These are phyloP conservation scores for Bruguiera gymnorhiza DNA, from an alignment of 345 rosid genomes.

Conservation along the genomic window DNA sequence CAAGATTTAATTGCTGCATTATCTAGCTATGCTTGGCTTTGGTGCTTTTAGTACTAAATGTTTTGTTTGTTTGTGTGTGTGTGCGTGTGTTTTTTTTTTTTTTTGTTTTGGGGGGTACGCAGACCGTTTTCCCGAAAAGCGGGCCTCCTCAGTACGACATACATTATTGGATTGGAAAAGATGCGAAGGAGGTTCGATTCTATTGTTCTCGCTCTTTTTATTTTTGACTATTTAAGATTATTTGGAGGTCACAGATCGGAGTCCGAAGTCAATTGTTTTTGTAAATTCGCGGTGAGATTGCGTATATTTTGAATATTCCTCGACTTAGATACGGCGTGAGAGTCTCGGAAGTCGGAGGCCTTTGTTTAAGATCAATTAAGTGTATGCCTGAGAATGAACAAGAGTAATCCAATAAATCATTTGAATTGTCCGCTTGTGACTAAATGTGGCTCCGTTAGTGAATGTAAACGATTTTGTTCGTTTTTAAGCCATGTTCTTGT, in stretches of 20 bases:
- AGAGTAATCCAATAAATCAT: background rate
- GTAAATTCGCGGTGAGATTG: too few relatives aligned
- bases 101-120: background rate
- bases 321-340: too few relatives aligned
- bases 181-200: slow-evolving; percentile 51
- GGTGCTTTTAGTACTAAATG: background rate
- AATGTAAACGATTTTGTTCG: too few relatives aligned
- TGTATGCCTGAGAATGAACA: background rate
- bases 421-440: background rate
- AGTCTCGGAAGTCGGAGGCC: too few relatives aligned
- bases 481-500: too few relatives aligned
- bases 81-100: background rate
- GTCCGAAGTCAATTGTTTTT: too few relatives aligned
- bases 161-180: slow-evolving; percentile 83
- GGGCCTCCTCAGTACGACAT: slow-evolving; percentile 58
- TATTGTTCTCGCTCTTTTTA: background rate
- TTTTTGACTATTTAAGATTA: background rate
- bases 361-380: background rate
- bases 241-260: too few relatives aligned
- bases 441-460: too few relatives aligned
- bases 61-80: background rate
- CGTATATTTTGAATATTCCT: too few relatives aligned
- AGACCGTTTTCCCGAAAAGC: slow-evolving; percentile 56
- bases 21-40: background rate
- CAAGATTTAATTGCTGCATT: too few relatives aligned